Evolutionary conservation across 495 filamentous ascomycete species (phyloP).

Genomic region (Sordaria brevicollis): DNA sequence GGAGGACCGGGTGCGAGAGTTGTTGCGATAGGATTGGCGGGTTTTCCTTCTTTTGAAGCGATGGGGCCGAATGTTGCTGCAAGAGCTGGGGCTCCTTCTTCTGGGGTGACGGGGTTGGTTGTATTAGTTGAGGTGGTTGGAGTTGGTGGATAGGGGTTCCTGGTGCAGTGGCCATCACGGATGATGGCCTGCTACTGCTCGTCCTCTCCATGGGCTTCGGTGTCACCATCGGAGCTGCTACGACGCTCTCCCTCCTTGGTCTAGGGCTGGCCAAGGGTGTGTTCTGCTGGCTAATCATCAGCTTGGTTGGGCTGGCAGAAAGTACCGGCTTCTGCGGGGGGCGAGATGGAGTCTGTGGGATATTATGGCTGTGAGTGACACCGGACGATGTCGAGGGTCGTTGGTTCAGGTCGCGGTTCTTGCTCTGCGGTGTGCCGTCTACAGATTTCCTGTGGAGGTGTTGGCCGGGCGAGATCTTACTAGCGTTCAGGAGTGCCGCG

Average conservation of each 20-base stretch:
- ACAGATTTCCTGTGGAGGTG: constrained; percentile 10
- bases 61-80: not conserved
- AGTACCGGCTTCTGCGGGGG: not conserved
- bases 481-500: constrained; percentile 23
- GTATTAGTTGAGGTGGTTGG: not conserved
- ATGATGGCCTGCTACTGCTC: not conserved
- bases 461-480: not conserved
- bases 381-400: not conserved
- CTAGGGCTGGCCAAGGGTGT: constrained; percentile 73
- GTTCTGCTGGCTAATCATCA: constrained; percentile 72
- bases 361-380: not conserved
- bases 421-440: constrained; percentile 30
- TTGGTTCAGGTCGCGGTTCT: not conserved
- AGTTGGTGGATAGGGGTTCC: not conserved
- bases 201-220: not conserved
- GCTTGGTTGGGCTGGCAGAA: constrained; percentile 38
- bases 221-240: constrained; percentile 3
- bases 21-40: not conserved
- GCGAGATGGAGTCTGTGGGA: not conserved
- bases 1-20: not conserved
- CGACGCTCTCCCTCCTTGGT: constrained; percentile 53
- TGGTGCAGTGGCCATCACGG: not conserved
- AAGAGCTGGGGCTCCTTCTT: not conserved
- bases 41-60: not conserved
- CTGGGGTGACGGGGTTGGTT: not conserved